phyloP scores from a whole-genome alignment of 345 rosid species.

The Lumnitzera racemosa region DNA sequence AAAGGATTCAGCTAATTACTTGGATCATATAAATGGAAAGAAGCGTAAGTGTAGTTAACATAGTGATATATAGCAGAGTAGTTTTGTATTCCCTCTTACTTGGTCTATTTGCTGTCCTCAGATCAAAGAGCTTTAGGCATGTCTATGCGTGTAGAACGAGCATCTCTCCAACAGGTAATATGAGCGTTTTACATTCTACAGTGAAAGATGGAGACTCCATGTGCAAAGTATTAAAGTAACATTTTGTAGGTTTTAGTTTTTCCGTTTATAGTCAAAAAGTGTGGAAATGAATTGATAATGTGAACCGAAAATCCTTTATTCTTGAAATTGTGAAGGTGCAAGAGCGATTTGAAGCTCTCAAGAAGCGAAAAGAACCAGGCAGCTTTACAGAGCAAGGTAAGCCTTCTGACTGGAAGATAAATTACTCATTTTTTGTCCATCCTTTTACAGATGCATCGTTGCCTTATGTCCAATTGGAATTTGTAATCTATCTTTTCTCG shows the following conservation, averaged over 20 bases:
- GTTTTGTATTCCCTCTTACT: constrained; percentile 6
- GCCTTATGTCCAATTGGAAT: constrained; percentile 3
- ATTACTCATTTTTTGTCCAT: background rate
- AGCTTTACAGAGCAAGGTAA: constrained; percentile 91
- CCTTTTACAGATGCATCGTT: background rate
- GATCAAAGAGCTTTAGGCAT: constrained; percentile 99
- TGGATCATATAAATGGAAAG: constrained; percentile 98
- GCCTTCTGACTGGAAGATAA: constrained; percentile 9
- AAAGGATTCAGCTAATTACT: constrained; percentile 97
- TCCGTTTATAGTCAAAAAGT: no score
- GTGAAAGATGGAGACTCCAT: no score
- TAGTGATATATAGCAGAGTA: background rate
- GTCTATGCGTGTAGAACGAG: constrained; percentile 97
- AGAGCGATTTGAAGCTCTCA: constrained; percentile 72
- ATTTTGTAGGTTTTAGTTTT: no score
- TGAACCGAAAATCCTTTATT: constrained; percentile 2
- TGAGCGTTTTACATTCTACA: no score
- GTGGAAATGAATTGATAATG: background rate
- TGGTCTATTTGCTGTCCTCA: constrained; percentile 18
- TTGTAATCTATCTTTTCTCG: background rate
- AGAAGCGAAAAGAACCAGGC: constrained; percentile 80
- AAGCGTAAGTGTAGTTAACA: constrained; percentile 48
- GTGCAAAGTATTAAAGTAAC: no score
- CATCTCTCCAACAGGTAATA: constrained; percentile 74
- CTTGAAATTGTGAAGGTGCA: constrained; percentile 49